Conservation (phyloP, 2,329 filamentous ascomycete genomes). For the Septoria petroselini region DNA sequence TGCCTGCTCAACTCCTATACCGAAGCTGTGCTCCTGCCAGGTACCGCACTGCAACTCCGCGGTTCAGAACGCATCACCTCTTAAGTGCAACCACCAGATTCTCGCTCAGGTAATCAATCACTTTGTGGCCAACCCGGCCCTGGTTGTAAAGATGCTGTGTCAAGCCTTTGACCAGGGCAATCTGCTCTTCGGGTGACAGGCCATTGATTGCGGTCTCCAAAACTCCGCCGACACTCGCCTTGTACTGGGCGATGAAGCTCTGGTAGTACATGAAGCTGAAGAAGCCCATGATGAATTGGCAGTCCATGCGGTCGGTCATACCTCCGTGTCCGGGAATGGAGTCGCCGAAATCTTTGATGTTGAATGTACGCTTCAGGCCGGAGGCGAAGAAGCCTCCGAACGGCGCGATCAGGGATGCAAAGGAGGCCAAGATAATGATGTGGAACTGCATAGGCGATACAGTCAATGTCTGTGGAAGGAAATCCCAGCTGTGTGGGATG, state of each 20-base stretch:
- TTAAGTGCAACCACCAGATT: conserved; percentile 26
- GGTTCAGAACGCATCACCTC: conserved; percentile 14
- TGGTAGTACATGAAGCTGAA: conserved; percentile 99
- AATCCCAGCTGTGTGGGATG: conserved; percentile 60
- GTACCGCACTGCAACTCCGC: not conserved
- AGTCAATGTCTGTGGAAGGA: conserved; percentile 67
- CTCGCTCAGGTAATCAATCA: conserved; percentile 40
- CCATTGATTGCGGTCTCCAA: conserved; percentile 90
- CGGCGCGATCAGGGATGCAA: conserved; percentile 92
- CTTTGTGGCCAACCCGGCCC: conserved; percentile 55
- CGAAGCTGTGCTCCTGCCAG: conserved; percentile 5
- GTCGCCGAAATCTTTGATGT: conserved; percentile 99
- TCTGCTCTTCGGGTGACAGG: conserved; percentile 81
- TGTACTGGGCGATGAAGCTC: conserved; percentile 84
- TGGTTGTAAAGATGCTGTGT: conserved; percentile 64
- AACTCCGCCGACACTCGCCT: conserved; percentile 77
- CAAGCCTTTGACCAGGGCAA: conserved; percentile 67
- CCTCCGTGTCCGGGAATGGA: conserved; percentile 96
- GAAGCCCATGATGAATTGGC: conserved; percentile 99
- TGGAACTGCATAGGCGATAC: conserved; percentile 91
- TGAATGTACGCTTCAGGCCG: conserved; percentile 95
- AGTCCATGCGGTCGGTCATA: conserved; percentile 99
- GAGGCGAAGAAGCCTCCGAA: conserved; percentile 99
- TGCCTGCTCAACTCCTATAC: not conserved
- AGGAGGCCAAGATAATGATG: conserved; percentile 82